A percentile compares a stretch with the other conserved stretches of the same genome.
Evolutionary conservation across 805 yeast genomes (phyloP).

Genomic region (Starmerella etchellsii): DNA sequence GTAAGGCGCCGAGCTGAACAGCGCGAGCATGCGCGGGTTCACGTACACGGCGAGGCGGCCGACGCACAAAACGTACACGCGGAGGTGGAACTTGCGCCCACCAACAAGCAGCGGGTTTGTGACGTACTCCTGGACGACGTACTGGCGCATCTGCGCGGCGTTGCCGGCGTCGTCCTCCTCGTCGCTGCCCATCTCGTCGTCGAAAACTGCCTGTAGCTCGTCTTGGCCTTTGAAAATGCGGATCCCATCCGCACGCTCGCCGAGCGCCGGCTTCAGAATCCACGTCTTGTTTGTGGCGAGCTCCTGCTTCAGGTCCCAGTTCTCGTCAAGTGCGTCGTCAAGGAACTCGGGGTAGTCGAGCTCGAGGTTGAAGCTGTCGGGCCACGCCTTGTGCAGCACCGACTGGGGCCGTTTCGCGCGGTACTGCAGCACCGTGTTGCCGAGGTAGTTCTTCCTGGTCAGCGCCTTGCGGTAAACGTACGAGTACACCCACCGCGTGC

Average conservation of each 20-base stretch:
- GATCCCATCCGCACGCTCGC: constrained; percentile 94
- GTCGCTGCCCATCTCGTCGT: constrained; percentile 68
- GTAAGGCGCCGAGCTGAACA: constrained; percentile 57
- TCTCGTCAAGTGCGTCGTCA: constrained; percentile 87
- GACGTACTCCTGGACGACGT: constrained; percentile 76
- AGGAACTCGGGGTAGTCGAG: constrained; percentile 91
- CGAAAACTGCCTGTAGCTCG: constrained; percentile 71
- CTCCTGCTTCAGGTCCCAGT: constrained; percentile 75
- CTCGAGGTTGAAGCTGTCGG: constrained; percentile 68
- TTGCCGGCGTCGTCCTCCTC: constrained; percentile 42
- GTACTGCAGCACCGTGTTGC: constrained; percentile 70
- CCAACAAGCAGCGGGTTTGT: constrained; percentile 56
- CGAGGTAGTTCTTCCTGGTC: constrained; percentile 77
- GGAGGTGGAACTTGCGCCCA: constrained; percentile 71
- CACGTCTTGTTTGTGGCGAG: constrained; percentile 51
- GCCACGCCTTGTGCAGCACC: constrained; percentile 45
- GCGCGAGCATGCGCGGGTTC: constrained; percentile 62
- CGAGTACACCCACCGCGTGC: constrained; percentile 16
- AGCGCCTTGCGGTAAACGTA: constrained; percentile 82
- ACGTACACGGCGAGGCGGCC: constrained; percentile 72
- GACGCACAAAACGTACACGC: constrained; percentile 65
- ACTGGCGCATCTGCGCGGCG: constrained; percentile 47
- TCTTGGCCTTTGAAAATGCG: constrained; percentile 64
- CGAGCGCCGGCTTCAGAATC: constrained; percentile 94
- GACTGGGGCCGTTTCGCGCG: constrained; percentile 63